Conservation (phyloP, 2,329 filamentous ascomycete species). For the Beauveria asiatica region DNA sequence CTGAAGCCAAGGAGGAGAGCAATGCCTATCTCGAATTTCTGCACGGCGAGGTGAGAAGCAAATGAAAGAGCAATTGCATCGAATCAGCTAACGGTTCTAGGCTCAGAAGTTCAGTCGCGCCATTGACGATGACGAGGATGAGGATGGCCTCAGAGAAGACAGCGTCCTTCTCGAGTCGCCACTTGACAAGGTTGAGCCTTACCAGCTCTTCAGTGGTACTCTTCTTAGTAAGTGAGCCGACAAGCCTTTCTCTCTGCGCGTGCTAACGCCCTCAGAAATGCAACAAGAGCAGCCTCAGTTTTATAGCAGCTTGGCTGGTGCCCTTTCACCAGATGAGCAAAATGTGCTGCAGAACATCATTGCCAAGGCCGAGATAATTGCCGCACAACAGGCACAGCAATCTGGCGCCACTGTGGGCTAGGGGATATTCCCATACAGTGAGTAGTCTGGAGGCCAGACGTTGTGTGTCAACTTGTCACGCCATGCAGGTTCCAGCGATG, state of each 20-base stretch:
- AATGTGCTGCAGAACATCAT: conserved; percentile 71
- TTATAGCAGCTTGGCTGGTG: conserved; percentile 71
- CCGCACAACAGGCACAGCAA: conserved; percentile 18
- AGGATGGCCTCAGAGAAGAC: conserved; percentile 87
- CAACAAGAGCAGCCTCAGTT: conserved; percentile 87
- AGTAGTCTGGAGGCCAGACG: neutral
- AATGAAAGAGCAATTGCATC: neutral
- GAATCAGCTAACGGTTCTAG: conserved; percentile 32
- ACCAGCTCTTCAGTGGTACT: conserved; percentile 75
- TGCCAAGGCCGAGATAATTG: conserved; percentile 46
- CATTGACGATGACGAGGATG: conserved; percentile 55
- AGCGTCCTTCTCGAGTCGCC: conserved; percentile 88
- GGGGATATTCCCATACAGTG: neutral
- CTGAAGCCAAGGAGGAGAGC: conserved; percentile 78
- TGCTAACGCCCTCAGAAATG: conserved; percentile 48
- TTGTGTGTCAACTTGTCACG: neutral
- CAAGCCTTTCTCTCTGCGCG: too few species aligned
- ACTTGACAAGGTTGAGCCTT: conserved; percentile 91
- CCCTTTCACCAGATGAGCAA: conserved; percentile 73
- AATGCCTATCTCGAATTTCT: conserved; percentile 93
- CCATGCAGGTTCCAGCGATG: neutral
- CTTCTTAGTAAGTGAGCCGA: conserved; percentile 61
- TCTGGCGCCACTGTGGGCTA: conserved; percentile 15
- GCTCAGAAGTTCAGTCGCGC: conserved; percentile 75
- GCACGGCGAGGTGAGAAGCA: conserved; percentile 65